Conservation (phyloP, 1,139 yeast genomes). For the Candida buenavistaensis region DNA sequence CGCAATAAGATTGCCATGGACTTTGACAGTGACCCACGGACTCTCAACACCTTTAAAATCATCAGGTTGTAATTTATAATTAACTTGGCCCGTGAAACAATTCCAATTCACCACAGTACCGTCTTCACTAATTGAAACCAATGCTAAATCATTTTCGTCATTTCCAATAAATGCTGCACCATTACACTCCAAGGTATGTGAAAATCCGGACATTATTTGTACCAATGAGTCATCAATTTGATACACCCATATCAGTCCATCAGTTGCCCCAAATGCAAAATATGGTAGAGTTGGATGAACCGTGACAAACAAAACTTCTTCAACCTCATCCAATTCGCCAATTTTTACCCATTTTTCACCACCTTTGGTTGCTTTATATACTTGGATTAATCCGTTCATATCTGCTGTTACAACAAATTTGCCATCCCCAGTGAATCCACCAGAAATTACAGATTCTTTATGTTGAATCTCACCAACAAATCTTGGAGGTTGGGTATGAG, state of each 20-base stretch:
- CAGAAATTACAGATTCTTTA: slow-evolving; percentile 83
- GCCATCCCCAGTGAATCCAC: slow-evolving; percentile 84
- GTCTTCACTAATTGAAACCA: slow-evolving; percentile 85
- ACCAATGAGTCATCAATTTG: slow-evolving; percentile 62
- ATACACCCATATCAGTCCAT: slow-evolving; percentile 95
- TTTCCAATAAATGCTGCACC: slow-evolving; percentile 73
- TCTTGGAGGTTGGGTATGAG: slow-evolving; percentile 80
- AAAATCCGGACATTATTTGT: slow-evolving; percentile 77
- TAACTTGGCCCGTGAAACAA: slow-evolving; percentile 71
- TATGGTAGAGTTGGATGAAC: slow-evolving; percentile 73
- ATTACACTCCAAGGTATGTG: slow-evolving; percentile 78
- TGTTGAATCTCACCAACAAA: slow-evolving; percentile 73
- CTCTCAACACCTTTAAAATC: slow-evolving; percentile 72
- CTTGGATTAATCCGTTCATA: slow-evolving; percentile 85
- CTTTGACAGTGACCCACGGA: slow-evolving; percentile 81
- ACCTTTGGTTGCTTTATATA: slow-evolving; percentile 67
- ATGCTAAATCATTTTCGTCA: slow-evolving; percentile 57
- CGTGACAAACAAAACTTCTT: slow-evolving; percentile 71
- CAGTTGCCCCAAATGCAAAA: slow-evolving; percentile 92
- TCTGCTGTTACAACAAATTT: slow-evolving; percentile 82
- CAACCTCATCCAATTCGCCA: slow-evolving; percentile 80
- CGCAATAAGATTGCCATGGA: slow-evolving; percentile 52
- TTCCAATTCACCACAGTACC: slow-evolving; percentile 89
- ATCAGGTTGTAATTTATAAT: slow-evolving; percentile 62
- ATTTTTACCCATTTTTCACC: slow-evolving; percentile 81